A percentile compares a stretch with the other conserved stretches of the same genome.
Evolutionary conservation across 345 rosid genomes (phyloP).

Genomic region (Citropsis articulata): DNA sequence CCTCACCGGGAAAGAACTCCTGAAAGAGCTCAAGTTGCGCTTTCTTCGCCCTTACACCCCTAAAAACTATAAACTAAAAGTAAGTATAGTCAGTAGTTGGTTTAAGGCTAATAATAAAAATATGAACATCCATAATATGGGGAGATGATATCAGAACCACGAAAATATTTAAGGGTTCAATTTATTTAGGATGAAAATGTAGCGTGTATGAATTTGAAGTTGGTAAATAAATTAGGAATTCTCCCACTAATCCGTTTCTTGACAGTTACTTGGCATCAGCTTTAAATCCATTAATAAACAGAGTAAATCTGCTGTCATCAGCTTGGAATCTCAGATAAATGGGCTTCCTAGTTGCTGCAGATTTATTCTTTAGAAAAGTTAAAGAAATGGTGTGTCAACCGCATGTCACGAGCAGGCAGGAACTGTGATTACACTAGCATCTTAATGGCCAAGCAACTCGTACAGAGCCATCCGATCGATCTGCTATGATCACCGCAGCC

Average conservation of each 20-base stretch:
- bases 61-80: no score
- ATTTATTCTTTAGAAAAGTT: not conserved
- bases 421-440: not conserved
- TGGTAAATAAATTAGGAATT: not conserved
- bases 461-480: constrained; percentile 33
- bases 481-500: constrained; percentile 50
- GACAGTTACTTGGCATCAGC: no score
- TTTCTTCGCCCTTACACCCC: no score
- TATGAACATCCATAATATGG: no score
- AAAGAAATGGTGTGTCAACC: not conserved
- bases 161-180: not conserved
- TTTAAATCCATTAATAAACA: not conserved
- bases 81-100: no score
- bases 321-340: not conserved
- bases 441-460: not conserved
- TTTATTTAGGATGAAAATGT: not conserved
- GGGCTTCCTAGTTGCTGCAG: no score
- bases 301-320: not conserved
- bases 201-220: no score
- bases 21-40: no score
- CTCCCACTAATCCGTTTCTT: not conserved
- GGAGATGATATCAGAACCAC: not conserved
- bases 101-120: no score
- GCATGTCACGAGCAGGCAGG: not conserved
- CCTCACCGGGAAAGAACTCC: no score